Conservation (phyloP, 345 rosid species). For the Sapria himalayana region DNA sequence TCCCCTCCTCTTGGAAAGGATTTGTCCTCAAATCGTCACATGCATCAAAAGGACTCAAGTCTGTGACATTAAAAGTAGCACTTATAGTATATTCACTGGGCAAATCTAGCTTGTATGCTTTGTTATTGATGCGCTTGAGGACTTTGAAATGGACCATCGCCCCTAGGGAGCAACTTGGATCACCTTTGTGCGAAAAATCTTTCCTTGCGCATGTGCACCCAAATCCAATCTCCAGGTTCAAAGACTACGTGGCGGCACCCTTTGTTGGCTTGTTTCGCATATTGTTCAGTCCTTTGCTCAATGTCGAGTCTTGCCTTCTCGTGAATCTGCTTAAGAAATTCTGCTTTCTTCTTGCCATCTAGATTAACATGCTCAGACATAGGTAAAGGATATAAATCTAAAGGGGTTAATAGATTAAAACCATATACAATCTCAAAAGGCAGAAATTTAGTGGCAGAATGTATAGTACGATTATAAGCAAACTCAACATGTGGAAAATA, state of each 20-base stretch:
- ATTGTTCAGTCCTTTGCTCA: neutral
- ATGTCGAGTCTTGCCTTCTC: neutral
- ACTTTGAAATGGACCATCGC: neutral
- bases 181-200: neutral
- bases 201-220: no score
- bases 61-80: neutral
- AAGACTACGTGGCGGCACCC: neutral
- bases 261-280: neutral
- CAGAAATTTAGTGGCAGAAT: no score
- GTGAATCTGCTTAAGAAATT: neutral
- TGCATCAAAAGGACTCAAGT: neutral
- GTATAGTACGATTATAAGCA: no score
- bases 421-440: no score
- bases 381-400: no score
- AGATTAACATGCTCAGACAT: no score
- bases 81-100: neutral
- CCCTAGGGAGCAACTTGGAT: neutral
- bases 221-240: neutral
- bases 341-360: neutral
- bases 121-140: neutral
- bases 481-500: no score
- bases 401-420: no score
- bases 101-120: neutral
- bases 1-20: slow-evolving; percentile 2
- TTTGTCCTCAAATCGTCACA: neutral